Percentiles rank a stretch among this genome's conserved stretches.
phyloP scores from a whole-genome alignment of 176 grass and related monocot genomes.

The Microstegium vimineum region DNA sequence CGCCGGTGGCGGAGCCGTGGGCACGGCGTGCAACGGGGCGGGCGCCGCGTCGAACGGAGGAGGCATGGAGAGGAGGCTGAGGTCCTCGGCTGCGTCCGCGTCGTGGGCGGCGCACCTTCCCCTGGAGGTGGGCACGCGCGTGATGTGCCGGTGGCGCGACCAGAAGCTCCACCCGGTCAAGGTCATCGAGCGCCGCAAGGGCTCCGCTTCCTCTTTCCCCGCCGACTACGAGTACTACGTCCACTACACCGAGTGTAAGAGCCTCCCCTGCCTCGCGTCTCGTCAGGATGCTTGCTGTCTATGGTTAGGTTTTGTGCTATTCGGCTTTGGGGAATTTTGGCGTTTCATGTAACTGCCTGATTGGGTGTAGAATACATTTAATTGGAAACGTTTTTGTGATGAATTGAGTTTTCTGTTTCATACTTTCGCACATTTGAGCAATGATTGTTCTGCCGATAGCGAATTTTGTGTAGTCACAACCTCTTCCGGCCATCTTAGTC shows the following conservation, averaged over 20 bases:
- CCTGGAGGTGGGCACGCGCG: slow-evolving; percentile 83
- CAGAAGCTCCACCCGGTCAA: slow-evolving; percentile 90
- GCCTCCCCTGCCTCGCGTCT: background rate
- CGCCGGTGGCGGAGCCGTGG: slow-evolving; percentile 21
- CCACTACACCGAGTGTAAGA: slow-evolving; percentile 95
- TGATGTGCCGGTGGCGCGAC: slow-evolving; percentile 93
- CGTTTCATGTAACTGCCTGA: background rate
- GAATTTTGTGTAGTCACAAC: background rate
- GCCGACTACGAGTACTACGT: slow-evolving; percentile 90
- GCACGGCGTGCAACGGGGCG: slow-evolving; percentile 51
- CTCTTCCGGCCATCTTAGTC: background rate
- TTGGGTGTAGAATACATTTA: background rate
- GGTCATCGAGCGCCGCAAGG: slow-evolving; percentile 90
- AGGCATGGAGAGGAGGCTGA: slow-evolving; percentile 46
- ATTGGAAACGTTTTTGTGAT: background rate
- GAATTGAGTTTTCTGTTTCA: slow-evolving; percentile 7
- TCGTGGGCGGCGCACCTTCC: slow-evolving; percentile 38
- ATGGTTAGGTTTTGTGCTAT: slow-evolving; percentile 38
- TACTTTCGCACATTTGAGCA: background rate
- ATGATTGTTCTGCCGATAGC: background rate
- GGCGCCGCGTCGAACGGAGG: slow-evolving; percentile 40
- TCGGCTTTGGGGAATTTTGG: slow-evolving; percentile 3
- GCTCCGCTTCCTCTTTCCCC: slow-evolving; percentile 22
- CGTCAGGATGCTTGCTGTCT: slow-evolving; percentile 14
- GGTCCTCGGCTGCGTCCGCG: slow-evolving; percentile 16